phyloP scores from a whole-genome alignment of 2,329 filamentous ascomycete genomes.

The Cadophora malorum region DNA sequence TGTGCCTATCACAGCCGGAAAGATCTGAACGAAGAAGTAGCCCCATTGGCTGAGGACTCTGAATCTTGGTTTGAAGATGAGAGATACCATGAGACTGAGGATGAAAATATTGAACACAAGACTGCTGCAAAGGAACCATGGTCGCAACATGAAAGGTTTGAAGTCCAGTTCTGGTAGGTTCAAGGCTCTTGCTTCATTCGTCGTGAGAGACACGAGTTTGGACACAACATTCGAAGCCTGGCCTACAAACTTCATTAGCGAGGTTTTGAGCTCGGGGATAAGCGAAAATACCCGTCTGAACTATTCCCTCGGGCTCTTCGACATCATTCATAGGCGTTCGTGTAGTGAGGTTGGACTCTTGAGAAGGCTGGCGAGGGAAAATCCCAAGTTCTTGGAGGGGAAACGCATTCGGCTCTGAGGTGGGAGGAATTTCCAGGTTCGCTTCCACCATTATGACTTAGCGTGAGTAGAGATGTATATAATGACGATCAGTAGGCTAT shows the following conservation, averaged over 20 bases:
- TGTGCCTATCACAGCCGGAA: constrained; percentile 6
- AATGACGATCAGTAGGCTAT: background rate
- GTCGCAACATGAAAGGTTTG: constrained; percentile 1
- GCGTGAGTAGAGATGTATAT: background rate
- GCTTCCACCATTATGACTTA: background rate
- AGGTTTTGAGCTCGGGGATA: background rate
- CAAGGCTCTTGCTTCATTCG: background rate
- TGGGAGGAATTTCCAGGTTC: no score
- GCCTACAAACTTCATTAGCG: background rate
- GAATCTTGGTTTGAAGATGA: constrained; percentile 7
- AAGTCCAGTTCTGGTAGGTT: constrained; percentile 4
- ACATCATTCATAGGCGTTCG: background rate
- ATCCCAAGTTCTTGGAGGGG: background rate
- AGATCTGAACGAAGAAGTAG: constrained; percentile 17
- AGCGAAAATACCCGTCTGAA: background rate
- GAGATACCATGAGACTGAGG: background rate
- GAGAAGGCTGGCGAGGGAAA: background rate
- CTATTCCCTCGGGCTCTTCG: background rate
- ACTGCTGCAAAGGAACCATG: constrained; percentile 1
- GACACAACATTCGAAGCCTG: background rate
- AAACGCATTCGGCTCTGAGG: background rate
- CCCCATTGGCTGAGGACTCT: constrained; percentile 13
- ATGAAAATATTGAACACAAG: constrained; percentile 9
- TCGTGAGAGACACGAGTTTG: background rate
- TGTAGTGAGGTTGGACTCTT: background rate